Evolutionary conservation across 2,329 filamentous ascomycete genomes (phyloP).

Genomic region (Pseudogymnoascus sp.): DNA sequence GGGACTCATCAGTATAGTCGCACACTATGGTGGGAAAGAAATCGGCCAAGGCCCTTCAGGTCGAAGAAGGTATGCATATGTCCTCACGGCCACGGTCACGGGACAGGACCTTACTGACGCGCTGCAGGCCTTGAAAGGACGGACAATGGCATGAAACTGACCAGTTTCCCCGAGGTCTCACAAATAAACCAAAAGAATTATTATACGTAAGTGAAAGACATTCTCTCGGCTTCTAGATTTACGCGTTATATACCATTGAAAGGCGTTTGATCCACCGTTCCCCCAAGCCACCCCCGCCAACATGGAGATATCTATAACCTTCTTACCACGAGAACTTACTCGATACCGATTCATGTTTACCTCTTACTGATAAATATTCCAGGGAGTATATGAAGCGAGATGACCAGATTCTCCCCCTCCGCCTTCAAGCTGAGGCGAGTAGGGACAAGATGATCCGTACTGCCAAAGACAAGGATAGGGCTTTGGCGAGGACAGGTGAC

Average conservation of each 20-base stretch:
- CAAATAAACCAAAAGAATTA: constrained; percentile 99
- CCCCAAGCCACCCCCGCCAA: neutral
- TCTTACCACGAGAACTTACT: neutral
- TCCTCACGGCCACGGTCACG: neutral
- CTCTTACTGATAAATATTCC: constrained; percentile 3
- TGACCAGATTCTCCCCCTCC: constrained; percentile 85
- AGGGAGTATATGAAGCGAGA: constrained; percentile 98
- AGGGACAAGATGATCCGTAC: constrained; percentile 77
- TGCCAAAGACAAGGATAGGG: constrained; percentile 81
- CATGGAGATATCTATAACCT: neutral
- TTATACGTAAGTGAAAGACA: constrained; percentile 66
- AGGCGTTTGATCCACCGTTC: neutral
- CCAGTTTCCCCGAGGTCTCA: constrained; percentile 84
- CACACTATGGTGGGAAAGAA: constrained; percentile 31
- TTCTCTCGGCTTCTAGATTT: constrained; percentile 11
- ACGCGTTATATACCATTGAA: neutral
- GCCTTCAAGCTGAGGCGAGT: constrained; percentile 80
- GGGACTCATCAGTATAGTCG: neutral
- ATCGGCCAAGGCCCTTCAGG: constrained; percentile 30
- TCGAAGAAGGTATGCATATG: constrained; percentile 27
- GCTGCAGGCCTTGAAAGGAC: constrained; percentile 79
- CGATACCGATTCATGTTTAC: neutral
- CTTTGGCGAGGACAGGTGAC: constrained; percentile 67
- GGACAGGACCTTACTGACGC: constrained; percentile 7
- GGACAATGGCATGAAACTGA: constrained; percentile 96